Percentiles rank a stretch among this genome's conserved stretches.
phyloP scores from a whole-genome alignment of 768 basidiomycete species.

The Lactifluus piperatus region DNA sequence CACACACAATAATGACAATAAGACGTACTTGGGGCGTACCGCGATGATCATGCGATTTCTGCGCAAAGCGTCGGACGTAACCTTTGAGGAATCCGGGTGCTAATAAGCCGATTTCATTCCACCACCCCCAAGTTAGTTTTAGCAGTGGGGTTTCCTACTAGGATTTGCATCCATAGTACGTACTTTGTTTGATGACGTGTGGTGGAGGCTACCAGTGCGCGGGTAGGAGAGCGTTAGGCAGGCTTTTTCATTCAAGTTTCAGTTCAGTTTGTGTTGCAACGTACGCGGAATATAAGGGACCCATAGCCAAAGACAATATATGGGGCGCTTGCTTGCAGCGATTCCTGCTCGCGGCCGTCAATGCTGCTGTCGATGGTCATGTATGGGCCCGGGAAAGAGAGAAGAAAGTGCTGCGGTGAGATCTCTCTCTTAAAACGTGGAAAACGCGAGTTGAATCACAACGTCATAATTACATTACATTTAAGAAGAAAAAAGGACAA shows the following conservation, averaged over 20 bases:
- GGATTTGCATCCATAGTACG: too few species aligned
- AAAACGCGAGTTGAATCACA: neutral
- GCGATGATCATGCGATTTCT: conserved; percentile 87
- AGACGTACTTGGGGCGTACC: conserved; percentile 78
- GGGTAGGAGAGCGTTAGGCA: neutral
- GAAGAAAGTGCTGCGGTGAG: neutral
- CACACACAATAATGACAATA: too few species aligned
- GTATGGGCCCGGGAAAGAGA: neutral
- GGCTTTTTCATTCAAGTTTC: neutral
- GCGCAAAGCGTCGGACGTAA: conserved; percentile 84
- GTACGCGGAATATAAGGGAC: conserved; percentile 85
- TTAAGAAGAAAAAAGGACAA: neutral
- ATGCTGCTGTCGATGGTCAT: neutral
- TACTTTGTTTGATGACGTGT: conserved; percentile 63
- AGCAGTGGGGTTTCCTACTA: too few species aligned
- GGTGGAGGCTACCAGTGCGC: conserved; percentile 58
- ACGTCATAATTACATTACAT: neutral
- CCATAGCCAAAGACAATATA: conserved; percentile 91
- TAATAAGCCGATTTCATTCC: too few species aligned
- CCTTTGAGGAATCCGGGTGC: conserved; percentile 83
- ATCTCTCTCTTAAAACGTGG: too few species aligned
- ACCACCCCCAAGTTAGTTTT: too few species aligned
- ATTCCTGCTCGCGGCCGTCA: neutral
- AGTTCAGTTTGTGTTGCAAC: neutral
- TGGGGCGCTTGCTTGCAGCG: conserved; percentile 11